Evolutionary conservation across 805 yeast genomes (phyloP), one percentile per base, ranked within the genome.

Genomic region (Myxozyma neglecta): DNA sequence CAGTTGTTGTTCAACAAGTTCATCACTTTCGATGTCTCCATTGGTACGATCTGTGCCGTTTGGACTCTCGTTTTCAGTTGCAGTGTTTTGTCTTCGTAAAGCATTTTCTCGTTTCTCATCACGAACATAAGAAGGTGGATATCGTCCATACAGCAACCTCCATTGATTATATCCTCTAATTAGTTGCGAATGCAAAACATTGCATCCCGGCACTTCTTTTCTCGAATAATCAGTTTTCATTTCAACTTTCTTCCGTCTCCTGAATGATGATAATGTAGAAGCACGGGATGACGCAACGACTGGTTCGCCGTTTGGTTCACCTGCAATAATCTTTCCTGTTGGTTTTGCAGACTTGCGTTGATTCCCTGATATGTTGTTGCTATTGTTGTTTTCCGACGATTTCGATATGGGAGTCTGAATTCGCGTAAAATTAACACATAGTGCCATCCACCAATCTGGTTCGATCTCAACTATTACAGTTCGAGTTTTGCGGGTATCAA

Each of bases 391-490:
- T 14, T 20, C 48, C 3, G 50, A 53, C 16, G 61, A 47, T 18
- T 32, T 24, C 10, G 51, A 48, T 24, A 57, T 51, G 13, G 58
- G 59, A 7, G 66, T 45, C 18, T 64, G 67, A 32, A 64, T 52
- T 4, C 54, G 47, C 6, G 67, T 64, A 56, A 64, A 57, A 45
- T 57, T 64, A 13, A 64, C 45, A 49, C 67, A 64, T 34, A 60
- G 49, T 10, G 61, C 66, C 24, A 62, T 51, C 67, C 67, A 64
- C 67, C 67, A 64, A 37, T 55, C 55, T 10, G 64, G 67, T 40
- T 64, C 67, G 14, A 64, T 58, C 39, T 64, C 67, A 39, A 61
- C 62, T 14, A 64, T 37, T 14, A 62, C 63, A 3, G 67, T 64
- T n/a, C 67, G 60, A 14, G 67, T 64, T 48, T 64, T 64, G 37